phyloP scores from a whole-genome alignment of 768 basidiomycete species.

The Lactarius evosmus region DNA sequence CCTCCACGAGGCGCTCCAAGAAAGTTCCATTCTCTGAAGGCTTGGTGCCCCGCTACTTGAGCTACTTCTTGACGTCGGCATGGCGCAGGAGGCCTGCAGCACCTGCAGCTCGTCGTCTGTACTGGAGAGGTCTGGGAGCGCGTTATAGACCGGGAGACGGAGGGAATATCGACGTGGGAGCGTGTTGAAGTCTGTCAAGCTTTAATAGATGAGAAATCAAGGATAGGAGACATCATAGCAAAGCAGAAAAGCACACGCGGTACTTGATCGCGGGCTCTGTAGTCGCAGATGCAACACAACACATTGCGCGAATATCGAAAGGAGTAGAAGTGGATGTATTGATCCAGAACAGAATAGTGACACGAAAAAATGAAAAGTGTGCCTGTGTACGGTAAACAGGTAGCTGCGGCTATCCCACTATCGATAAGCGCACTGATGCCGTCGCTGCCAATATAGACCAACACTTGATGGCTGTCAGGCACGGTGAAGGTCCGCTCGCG shows the following conservation, averaged over 20 bases:
- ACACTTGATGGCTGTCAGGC: too few species aligned
- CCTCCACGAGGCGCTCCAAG: constrained; percentile 59
- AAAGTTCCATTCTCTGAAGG: constrained; percentile 62
- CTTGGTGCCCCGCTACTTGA: constrained; percentile 70
- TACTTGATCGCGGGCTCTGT: constrained; percentile 61
- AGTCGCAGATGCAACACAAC: constrained; percentile 56
- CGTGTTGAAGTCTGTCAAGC: constrained; percentile 81
- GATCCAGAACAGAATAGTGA: too few species aligned
- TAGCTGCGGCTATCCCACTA: too few species aligned
- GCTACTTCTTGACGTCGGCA: constrained; percentile 74
- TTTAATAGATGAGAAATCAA: constrained; percentile 32
- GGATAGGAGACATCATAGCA: not conserved
- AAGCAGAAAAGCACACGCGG: constrained; percentile 57
- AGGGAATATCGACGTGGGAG: constrained; percentile 63
- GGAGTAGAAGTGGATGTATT: too few species aligned
- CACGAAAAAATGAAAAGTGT: too few species aligned
- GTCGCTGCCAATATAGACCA: too few species aligned
- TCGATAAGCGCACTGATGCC: too few species aligned
- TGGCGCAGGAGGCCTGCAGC: constrained; percentile 54
- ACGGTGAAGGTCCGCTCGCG: too few species aligned
- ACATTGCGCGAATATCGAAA: too few species aligned
- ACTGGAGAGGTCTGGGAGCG: constrained; percentile 56
- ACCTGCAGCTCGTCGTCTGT: constrained; percentile 59
- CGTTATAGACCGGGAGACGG: too few species aligned
- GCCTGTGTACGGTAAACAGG: too few species aligned